Base-by-base conservation (phyloP, 2,329 filamentous ascomycete species). In the Xylariales sp. region DNA sequence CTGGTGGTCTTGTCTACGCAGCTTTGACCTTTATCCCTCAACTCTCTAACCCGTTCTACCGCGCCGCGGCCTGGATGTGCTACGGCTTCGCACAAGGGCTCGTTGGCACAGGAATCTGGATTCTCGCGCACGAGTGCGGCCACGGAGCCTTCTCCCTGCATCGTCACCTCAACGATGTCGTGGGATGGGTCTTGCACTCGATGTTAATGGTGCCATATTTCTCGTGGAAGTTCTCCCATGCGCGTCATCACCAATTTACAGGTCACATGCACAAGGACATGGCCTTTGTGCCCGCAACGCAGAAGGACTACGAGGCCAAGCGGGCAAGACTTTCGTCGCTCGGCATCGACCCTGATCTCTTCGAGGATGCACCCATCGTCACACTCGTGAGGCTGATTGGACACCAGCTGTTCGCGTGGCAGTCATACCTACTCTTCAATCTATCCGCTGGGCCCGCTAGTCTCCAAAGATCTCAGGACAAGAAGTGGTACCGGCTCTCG, bases 171-270 rank as follows among this genome's bases (percentile, higher is more conserved):
- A 86, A 86, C 59, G 73, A 83, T 54, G 58, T 71, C 12, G 66
- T 80, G 42, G 83, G 83, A 45, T 83, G 80, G 68, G 57, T 74
- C 36, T 62, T 80, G n/a, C 83, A 87, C 69, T 83, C 78, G 5
- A 68, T 73, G 45, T 69, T 86, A 28, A 60, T 83, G 47, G 81
- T 84, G 3, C 84, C 84, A 3, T 88, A 82, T 65, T 86, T 85
- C 66, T 80, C 76, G 36, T 87, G 83, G 83, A 80, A 84, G 64
- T 80, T 79, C 58, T 81, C 76, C 22, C 84, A 88, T 61, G 73
- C 74, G 45, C 74, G 82, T 38, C 84, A 87, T 62, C 84, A 88
- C 65, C 76, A 75, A 50, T 82, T 77, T 62, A 80, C 78, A 32
- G 79, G 79, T 49, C 75, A 85, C 64, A 79, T 84, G 66, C 73